Base-by-base conservation (phyloP, 768 basidiomycete genomes). In the Cyathus striatus region DNA sequence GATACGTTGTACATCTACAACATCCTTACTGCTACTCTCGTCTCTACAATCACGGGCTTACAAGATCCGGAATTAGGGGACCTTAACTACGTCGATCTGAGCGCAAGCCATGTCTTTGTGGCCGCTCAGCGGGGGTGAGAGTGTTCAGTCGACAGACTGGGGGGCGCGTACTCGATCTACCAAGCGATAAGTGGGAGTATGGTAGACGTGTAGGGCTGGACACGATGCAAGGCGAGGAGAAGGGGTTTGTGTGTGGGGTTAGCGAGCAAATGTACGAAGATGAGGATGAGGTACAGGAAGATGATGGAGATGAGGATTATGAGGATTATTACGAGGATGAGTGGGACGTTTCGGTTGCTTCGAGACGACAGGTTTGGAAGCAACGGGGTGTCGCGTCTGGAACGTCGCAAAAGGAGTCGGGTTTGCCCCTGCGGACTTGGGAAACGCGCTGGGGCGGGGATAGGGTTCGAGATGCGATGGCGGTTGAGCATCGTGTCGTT, bases 61-160 rank as follows among this genome's bases (percentile, higher is more conserved):
- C 27, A 13, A 17, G 47, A 43, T 22, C 40, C 17, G 13, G 2
- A 33, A 6, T 58, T 75, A 14, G 73, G 68, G 3, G 49, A 59
- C 9, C 68, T 85, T 42, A 66, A 66, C 41, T 88, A 87, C 47
- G 83, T 88, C 24, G 87, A 90, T 50, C 59, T 89, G 43, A 73
- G 71, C 42, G 63, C 68, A 34, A 59, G 62, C 6, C 75, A 83
- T 53, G 73, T 78, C 0, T 79, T 89, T 50, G 58, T 90, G 21
- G 84, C 80, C 38, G 76, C 76, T 4, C 53, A 54, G 1, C 48
- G 51, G 16, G 58, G 65, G 6, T 89, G 25, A 69, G 79, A 6
- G 65, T 83, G 6, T 86, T 79, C 47, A 69, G 70, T 21, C 69
- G 82, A 20, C 55, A 23, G 16, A 37, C 16, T 1, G 77, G 75